Base-by-base conservation (phyloP, 1,284 basidiomycete species). In the Serendipita sp. region DNA sequence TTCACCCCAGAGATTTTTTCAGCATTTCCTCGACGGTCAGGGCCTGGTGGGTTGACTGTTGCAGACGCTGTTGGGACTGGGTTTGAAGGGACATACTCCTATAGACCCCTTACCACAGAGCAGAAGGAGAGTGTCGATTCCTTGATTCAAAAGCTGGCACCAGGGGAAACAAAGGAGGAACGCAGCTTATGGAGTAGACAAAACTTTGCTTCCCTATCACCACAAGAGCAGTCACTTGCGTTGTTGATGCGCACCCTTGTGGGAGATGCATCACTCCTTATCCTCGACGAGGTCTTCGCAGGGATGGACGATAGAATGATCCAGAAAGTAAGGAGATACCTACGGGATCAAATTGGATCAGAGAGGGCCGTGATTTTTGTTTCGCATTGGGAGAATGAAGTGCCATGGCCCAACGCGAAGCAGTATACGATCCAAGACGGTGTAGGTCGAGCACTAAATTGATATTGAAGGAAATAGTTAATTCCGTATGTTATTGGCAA, bases 1-100 rank as follows among this genome's bases (percentile, higher is more conserved):
- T 81, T 91, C 61, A 89, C 86, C 0, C 95, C 95, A 0, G 95
- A 99, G 72, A 79, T 98, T 55, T 88, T 85, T 69, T 87, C 92
- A 67, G 88, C 92, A 1, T 98, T 96, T 71, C 95, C 95, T 0
- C 76, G 92, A 3, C 79, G 84, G 26, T 42, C 60, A 66, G 78
- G 79, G 0, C 64, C 66, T 0, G 65, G 65, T 2, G 74, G 69
- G 1, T 80, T 92, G 74, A 79, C 77, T 2, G 90, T 90, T 0
- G 82, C 82, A 75, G 87, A 93, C 62, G 88, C 84, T 1, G 75
- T 96, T 41, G 87, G 82, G 0, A 91, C 91, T 0, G 93, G 93
- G 0, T 96, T 91, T 69, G 84, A 89, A 55, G 88, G 90, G 10
- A 81, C 82, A 17, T 96, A 76, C 65, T 87, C 74, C 74, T 89